Conservation (phyloP, 1,284 basidiomycete species). For the Leccinum variabile region DNA sequence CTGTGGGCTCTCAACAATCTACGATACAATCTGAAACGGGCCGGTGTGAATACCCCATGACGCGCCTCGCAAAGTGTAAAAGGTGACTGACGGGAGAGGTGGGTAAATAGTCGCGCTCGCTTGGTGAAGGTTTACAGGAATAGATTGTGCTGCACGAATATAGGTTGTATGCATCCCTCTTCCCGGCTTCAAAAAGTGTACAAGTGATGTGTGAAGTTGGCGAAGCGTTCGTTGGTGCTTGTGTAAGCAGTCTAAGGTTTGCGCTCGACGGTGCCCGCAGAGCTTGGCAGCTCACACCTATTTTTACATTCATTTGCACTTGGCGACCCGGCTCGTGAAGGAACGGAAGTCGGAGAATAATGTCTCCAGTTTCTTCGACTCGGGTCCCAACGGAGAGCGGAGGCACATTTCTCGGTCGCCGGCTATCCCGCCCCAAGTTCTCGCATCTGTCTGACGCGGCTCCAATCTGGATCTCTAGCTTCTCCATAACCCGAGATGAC, state of each 20-base stretch:
- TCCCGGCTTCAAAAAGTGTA: neutral
- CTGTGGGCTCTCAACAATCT: conserved; percentile 80
- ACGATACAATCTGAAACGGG: conserved; percentile 66
- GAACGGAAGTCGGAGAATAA: neutral
- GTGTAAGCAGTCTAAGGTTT: neutral
- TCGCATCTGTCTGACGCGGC: neutral
- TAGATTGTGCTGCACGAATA: conserved; percentile 61
- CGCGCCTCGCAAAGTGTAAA: neutral
- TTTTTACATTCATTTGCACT: neutral
- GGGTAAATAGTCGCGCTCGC: conserved; percentile 75
- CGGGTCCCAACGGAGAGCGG: neutral
- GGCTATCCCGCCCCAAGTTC: neutral
- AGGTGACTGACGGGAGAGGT: conserved; percentile 67
- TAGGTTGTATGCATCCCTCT: conserved; percentile 22
- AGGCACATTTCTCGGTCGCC: neutral
- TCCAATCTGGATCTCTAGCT: neutral
- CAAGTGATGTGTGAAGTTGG: neutral
- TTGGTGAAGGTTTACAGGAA: conserved; percentile 65
- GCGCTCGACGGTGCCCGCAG: too few relatives aligned
- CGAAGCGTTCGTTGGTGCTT: neutral
- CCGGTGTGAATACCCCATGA: conserved; percentile 3
- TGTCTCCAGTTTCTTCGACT: neutral
- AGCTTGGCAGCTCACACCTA: too few relatives aligned
- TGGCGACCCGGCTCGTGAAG: neutral
- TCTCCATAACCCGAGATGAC: neutral